Percentiles rank a stretch among this genome's conserved stretches.
phyloP scores from a whole-genome alignment of 2,329 filamentous ascomycete species.

The Penicillium nordicum region DNA sequence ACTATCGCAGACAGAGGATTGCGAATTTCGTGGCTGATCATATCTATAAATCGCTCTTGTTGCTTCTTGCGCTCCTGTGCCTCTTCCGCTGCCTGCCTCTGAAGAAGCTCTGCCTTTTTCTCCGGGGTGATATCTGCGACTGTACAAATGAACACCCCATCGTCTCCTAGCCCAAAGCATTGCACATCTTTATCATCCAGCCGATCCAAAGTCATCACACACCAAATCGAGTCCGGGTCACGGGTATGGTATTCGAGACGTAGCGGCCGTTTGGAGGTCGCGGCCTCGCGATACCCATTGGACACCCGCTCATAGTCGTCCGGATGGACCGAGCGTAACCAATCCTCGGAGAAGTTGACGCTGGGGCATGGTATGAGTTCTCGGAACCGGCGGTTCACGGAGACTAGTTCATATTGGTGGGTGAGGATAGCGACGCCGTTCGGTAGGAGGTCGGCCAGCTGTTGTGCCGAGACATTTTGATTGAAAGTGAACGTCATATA shows the following conservation, averaged over 20 bases:
- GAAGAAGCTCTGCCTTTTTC: conserved; percentile 78
- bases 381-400: conserved; percentile 22
- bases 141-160: conserved; percentile 24
- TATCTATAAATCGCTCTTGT: conserved; percentile 80
- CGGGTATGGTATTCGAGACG: conserved; percentile 26
- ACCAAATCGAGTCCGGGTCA: conserved; percentile 17
- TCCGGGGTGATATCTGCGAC: conserved; percentile 83
- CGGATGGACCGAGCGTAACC: conserved; percentile 18
- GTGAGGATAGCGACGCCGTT: conserved; percentile 23
- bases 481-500: conserved; percentile 6
- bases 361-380: conserved; percentile 11
- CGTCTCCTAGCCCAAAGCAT: conserved; percentile 5
- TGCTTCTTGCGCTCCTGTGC: conserved; percentile 75
- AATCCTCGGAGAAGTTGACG: conserved; percentile 11
- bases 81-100: conserved; percentile 73
- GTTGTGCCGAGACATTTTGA: conserved; percentile 18
- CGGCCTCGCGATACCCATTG: conserved; percentile 9
- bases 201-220: conserved; percentile 16
- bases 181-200: conserved; percentile 11
- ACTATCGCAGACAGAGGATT: conserved; percentile 58
- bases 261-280: not conserved
- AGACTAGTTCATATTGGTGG: conserved; percentile 17
- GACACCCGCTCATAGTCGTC: conserved; percentile 19
- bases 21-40: conserved; percentile 57
- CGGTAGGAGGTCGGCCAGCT: conserved; percentile 28